Percentiles rank a stretch among this genome's conserved stretches.
Conservation (phyloP, 2,329 filamentous ascomycete genomes). For the Fusarium palustre region DNA sequence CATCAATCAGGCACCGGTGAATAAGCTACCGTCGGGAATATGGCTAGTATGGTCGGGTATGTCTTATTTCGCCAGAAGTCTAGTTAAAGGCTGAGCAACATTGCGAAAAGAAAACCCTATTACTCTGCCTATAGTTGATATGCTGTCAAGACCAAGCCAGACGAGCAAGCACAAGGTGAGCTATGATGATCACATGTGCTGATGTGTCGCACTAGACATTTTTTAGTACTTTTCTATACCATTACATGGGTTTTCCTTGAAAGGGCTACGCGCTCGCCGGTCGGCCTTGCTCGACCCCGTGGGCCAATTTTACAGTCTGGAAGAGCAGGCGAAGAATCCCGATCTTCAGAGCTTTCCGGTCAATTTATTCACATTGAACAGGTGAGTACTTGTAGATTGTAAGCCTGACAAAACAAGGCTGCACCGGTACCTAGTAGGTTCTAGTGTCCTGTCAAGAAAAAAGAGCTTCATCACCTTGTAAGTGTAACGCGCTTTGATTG, state of each 20-base stretch:
- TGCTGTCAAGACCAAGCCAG: neutral
- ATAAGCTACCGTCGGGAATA: neutral
- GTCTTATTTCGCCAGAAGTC: neutral
- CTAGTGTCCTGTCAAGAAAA: neutral
- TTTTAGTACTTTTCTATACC: neutral
- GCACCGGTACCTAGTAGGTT: neutral
- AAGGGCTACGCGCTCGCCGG: constrained; percentile 12
- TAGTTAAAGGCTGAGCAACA: neutral
- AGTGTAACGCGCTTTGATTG: constrained; percentile 7
- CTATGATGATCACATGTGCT: constrained; percentile 22
- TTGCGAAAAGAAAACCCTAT: neutral
- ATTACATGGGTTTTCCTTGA: constrained; percentile 1
- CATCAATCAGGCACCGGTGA: neutral
- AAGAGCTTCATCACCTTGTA: neutral
- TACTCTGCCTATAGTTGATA: neutral
- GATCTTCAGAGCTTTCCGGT: neutral
- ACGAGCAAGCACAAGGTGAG: neutral
- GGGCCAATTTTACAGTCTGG: constrained; percentile 6
- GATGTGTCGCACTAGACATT: neutral
- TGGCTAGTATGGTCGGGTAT: neutral
- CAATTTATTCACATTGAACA: neutral
- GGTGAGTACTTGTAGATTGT: neutral
- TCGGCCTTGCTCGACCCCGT: constrained; percentile 8
- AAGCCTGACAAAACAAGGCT: constrained; percentile 1
- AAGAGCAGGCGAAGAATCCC: neutral